Percentiles rank a stretch among this genome's conserved stretches.
Conservation (phyloP, 2,329 filamentous ascomycete genomes). For the Keithomyces neogunnii region DNA sequence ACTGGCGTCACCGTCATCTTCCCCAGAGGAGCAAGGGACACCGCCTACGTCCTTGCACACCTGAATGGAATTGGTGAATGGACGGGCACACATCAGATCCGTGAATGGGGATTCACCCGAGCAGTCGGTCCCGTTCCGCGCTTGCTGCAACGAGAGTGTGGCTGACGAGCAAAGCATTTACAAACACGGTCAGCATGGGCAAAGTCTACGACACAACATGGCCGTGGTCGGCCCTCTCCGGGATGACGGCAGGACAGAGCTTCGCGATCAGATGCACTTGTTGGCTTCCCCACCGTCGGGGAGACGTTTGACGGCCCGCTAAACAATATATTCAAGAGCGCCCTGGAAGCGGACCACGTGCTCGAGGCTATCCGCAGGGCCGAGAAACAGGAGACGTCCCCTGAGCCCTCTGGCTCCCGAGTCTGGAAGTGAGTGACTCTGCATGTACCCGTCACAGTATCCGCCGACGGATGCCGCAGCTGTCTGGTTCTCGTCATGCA, state of each 20-base stretch:
- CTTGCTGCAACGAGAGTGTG: too few relatives aligned
- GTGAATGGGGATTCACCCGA: not conserved
- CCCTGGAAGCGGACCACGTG: not conserved
- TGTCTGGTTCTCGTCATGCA: too few relatives aligned
- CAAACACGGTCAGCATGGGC: not conserved
- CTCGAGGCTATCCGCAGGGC: not conserved
- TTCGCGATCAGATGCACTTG: not conserved
- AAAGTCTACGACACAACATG: not conserved
- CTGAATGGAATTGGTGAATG: not conserved
- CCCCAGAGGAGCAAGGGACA: not conserved
- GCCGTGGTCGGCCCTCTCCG: not conserved
- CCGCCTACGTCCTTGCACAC: not conserved
- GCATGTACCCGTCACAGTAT: too few relatives aligned
- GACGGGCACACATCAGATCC: not conserved
- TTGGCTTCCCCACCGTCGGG: not conserved
- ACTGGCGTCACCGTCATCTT: slow-evolving; percentile 1
- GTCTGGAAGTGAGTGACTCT: too few relatives aligned
- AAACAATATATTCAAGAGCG: not conserved
- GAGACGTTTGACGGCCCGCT: not conserved
- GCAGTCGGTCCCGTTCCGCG: not conserved
- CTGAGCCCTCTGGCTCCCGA: too few relatives aligned
- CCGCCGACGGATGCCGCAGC: too few relatives aligned
- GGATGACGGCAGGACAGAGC: not conserved
- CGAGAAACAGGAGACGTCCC: not conserved
- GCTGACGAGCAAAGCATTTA: not conserved